Base-by-base conservation (phyloP, 2,329 filamentous ascomycete genomes). In the Lomentospora prolificans region DNA sequence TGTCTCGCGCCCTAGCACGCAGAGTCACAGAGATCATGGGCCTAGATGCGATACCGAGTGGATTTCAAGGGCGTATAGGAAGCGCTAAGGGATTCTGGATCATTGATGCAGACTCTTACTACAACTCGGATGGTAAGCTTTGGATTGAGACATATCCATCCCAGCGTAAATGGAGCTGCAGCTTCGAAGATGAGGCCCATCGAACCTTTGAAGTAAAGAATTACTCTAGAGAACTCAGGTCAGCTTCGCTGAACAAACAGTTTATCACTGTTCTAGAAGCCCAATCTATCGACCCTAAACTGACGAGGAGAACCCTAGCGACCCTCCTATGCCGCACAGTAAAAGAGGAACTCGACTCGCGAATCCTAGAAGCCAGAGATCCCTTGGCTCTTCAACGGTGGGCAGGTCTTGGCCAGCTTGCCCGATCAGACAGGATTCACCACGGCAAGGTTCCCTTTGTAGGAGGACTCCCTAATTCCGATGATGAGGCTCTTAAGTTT, bases 81-180 rank as follows among this genome's bases (percentile, higher is more conserved):
- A 81, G 85, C 17, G 85, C 85, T 0, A 92, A 92, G 65, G 89
- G 88, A 0, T 74, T 91, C 60, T 91, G 87, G 87, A 75, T 86
- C 50, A 67, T 85, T 4, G 82, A 86, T 60, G 71, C 74, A 0
- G 63, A 71, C 0, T 75, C 44, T 4, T 48, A 48, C 44, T 10
- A 48, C 22, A 19, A 48, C 17, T 12, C 79, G 25, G 69, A 69
- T 1, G 69, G 75, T 1, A 64, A 72, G 0, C 68, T 82, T 14
- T 88, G 84, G 85, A 87, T 90, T 44, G 76, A 84, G 56, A 80
- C 85, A 0, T 82, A 75, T 56, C 74, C 72, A 0, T 89, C 85
- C 0, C 89, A 92, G 58, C 68, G 76, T 1, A 92, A 92, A 62
- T 90, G 87, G 75, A 58, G 73, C 0, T 77, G 75, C 25, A 72